Conservation (phyloP, 495 filamentous ascomycete species). For the Aspergillus hancockii region DNA sequence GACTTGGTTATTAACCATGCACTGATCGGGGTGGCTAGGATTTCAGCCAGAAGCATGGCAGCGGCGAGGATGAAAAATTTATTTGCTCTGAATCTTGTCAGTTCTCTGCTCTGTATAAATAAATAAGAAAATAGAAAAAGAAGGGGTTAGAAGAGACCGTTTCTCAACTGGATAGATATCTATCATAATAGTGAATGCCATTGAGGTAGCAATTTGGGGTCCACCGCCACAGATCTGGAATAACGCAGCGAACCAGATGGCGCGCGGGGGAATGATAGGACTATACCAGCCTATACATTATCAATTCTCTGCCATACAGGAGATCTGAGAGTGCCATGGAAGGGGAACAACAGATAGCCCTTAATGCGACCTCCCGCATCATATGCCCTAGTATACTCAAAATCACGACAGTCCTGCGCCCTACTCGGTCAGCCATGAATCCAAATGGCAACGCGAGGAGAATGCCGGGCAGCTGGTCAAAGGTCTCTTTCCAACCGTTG, state of each 20-base stretch:
- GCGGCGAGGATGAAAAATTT: no score
- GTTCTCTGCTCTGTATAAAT: no score
- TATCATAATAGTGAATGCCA: slow-evolving; percentile 10
- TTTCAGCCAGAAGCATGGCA: no score
- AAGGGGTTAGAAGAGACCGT: no score
- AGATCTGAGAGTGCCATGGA: no score
- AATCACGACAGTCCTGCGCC: neutral
- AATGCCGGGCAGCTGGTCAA: neutral
- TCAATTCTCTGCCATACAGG: no score
- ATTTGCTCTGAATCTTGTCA: no score
- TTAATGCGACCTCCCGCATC: slow-evolving; percentile 10
- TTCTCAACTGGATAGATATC: slow-evolving; percentile 14
- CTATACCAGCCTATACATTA: slow-evolving; percentile 17
- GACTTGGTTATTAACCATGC: no score
- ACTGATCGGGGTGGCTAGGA: no score
- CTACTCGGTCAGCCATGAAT: neutral
- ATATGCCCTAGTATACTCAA: slow-evolving; percentile 6
- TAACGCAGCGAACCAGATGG: slow-evolving; percentile 13
- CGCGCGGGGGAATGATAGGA: slow-evolving; percentile 6
- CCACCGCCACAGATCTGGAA: slow-evolving; percentile 17
- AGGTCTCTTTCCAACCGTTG: neutral
- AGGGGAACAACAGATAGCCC: slow-evolving; percentile 10
- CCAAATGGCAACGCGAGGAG: neutral
- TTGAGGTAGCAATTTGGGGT: slow-evolving; percentile 1
- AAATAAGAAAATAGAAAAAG: no score